Percentiles rank a stretch among this genome's conserved stretches.
These are phyloP conservation scores for Olyra latifolia DNA, from an alignment of 176 grass and related monocot genomes.

Conservation along the genomic window DNA sequence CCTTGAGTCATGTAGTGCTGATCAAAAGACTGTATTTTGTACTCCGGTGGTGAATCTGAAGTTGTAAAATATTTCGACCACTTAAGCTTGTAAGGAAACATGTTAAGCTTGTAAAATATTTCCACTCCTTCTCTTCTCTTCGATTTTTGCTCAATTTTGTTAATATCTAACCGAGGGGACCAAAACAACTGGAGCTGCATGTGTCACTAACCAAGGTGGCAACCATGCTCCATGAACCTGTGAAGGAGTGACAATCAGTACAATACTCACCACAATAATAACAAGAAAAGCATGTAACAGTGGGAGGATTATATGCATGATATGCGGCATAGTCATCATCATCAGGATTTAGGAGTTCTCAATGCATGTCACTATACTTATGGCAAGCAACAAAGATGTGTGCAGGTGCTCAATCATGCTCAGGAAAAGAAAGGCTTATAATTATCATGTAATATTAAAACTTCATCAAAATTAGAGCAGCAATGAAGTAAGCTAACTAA, in stretches of 20 bases:
- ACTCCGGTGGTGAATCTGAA: too few relatives aligned
- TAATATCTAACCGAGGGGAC: too few relatives aligned
- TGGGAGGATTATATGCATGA: background rate
- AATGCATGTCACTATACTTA: background rate
- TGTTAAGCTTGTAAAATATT: too few relatives aligned
- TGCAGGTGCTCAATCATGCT: background rate
- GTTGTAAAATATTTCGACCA: too few relatives aligned
- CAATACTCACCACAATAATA: background rate
- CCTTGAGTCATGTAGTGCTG: too few relatives aligned
- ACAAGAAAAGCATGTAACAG: constrained; percentile 5
- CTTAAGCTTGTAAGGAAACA: too few relatives aligned
- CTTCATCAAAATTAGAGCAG: background rate
- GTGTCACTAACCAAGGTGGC: constrained; percentile 73
- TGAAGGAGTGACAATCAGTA: constrained; percentile 22
- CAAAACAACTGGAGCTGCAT: too few relatives aligned
- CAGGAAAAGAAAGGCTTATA: background rate
- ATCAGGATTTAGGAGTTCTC: background rate
- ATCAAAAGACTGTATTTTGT: too few relatives aligned
- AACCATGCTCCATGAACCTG: constrained; percentile 91
- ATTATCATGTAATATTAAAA: background rate
- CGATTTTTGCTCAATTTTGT: too few relatives aligned
- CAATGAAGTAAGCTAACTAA: background rate
- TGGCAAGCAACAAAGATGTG: constrained; percentile 1
- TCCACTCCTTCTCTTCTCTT: too few relatives aligned
- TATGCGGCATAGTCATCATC: background rate